A percentile compares a stretch with the other conserved stretches of the same genome.
Conservation (phyloP, 768 basidiomycete species). For the Rubroboletus satanas region DNA sequence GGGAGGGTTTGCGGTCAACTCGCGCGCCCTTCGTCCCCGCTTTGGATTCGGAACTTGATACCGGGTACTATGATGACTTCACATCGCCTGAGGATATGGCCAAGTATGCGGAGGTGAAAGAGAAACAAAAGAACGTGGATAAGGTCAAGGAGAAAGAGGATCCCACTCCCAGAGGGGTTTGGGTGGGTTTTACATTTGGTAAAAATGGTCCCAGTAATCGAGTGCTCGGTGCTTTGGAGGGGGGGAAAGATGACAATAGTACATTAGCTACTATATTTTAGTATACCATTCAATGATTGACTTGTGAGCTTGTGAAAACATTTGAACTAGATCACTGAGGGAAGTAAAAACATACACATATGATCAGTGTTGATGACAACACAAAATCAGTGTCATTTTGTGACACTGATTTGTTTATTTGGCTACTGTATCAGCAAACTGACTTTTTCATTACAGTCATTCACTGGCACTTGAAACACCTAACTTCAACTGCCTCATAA, state of each 20-base stretch:
- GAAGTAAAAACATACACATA: too few species aligned
- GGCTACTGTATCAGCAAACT: too few species aligned
- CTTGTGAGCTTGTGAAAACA: not conserved
- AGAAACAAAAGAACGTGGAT: conserved; percentile 95
- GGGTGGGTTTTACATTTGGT: conserved; percentile 91
- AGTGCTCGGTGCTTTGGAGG: conserved; percentile 25
- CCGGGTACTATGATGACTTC: conserved; percentile 93
- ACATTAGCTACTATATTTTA: conserved; percentile 61
- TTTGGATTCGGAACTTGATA: conserved; percentile 90
- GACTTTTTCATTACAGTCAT: too few species aligned
- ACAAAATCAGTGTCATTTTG: too few species aligned
- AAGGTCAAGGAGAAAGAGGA: conserved; percentile 87
- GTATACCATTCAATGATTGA: not conserved
- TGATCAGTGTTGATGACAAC: too few species aligned
- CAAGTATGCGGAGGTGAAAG: conserved; percentile 97
- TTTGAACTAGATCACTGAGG: too few species aligned
- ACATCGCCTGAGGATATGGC: conserved; percentile 91
- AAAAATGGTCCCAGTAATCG: conserved; percentile 70
- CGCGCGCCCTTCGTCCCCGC: conserved; percentile 92
- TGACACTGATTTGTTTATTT: too few species aligned
- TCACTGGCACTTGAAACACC: too few species aligned
- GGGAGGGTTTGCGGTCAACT: conserved; percentile 73
- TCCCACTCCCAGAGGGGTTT: conserved; percentile 64
- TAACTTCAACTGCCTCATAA: too few species aligned
- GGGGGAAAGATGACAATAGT: conserved; percentile 42